A percentile compares a stretch with the other conserved stretches of the same genome.
phyloP scores from a whole-genome alignment of 805 yeast species.

The Saturnispora serradocipensis region DNA sequence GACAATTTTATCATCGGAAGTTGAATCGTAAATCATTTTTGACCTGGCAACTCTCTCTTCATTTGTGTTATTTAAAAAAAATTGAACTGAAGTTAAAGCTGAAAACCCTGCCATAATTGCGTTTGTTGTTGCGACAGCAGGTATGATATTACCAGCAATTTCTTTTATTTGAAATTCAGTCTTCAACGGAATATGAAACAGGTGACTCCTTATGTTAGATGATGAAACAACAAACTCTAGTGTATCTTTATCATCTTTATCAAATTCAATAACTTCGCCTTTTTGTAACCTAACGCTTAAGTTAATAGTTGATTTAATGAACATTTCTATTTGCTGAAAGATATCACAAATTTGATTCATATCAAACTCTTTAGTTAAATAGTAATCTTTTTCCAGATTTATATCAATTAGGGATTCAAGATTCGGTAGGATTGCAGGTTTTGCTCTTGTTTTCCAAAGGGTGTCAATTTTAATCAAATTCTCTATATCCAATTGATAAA shows the following conservation, averaged over 20 bases:
- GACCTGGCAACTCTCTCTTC: constrained; percentile 28
- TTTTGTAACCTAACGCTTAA: constrained; percentile 40
- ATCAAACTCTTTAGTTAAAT: constrained; percentile 12
- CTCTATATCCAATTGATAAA: constrained; percentile 69
- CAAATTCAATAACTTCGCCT: constrained; percentile 52
- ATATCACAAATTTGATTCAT: constrained; percentile 49
- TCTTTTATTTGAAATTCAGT: constrained; percentile 84
- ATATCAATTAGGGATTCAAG: neutral
- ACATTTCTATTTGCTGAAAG: constrained; percentile 52
- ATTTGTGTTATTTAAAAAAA: constrained; percentile 22
- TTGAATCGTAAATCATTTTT: constrained; percentile 43
- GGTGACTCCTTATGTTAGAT: constrained; percentile 63
- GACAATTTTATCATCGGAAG: constrained; percentile 52
- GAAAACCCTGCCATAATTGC: constrained; percentile 91
- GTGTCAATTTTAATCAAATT: constrained; percentile 62
- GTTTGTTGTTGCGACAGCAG: constrained; percentile 97
- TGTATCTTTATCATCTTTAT: constrained; percentile 92
- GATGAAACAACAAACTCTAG: constrained; percentile 81
- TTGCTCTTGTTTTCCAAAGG: constrained; percentile 64
- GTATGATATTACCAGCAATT: constrained; percentile 96
- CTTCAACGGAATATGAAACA: constrained; percentile 62
- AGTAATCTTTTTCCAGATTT: neutral
- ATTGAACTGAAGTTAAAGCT: constrained; percentile 59
- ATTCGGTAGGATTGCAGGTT: constrained; percentile 53
- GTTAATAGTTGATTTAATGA: constrained; percentile 37